Conservation (phyloP, 257 asterid genomes). For the Solanum raphanifolium region DNA sequence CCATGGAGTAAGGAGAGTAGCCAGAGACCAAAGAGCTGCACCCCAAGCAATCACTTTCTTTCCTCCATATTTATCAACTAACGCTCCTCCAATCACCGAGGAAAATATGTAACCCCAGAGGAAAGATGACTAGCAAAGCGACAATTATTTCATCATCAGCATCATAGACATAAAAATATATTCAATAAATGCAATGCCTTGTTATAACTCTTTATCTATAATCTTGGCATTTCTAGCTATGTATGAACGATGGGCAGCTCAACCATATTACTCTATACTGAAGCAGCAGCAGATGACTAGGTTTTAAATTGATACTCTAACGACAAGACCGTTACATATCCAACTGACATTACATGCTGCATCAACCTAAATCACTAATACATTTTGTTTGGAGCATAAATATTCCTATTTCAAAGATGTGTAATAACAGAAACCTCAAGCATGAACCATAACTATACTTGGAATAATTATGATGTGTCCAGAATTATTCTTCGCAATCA, state of each 20-base stretch:
- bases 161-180: background rate
- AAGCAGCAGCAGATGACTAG: background rate
- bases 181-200: background rate
- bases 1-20: slow-evolving; percentile 90
- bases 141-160: background rate
- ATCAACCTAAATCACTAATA: background rate
- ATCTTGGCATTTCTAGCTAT: background rate
- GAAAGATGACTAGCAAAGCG: slow-evolving; percentile 69
- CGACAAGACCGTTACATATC: background rate
- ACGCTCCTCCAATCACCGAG: slow-evolving; percentile 84
- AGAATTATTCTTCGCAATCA: background rate
- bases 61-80: slow-evolving; percentile 88
- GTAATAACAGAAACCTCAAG: background rate
- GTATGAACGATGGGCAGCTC: background rate
- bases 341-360: background rate
- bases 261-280: background rate
- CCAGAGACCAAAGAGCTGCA: slow-evolving; percentile 86
- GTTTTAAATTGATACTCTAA: background rate
- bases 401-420: background rate
- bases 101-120: slow-evolving; percentile 98
- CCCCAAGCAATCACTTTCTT: slow-evolving; percentile 86
- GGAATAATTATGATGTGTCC: background rate
- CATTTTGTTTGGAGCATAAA: background rate
- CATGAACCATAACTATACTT: background rate
- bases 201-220: background rate